Evolutionary conservation across 345 rosid genomes (phyloP), one percentile per base, ranked within the genome.

Genomic region (Pugionium cornutum): DNA sequence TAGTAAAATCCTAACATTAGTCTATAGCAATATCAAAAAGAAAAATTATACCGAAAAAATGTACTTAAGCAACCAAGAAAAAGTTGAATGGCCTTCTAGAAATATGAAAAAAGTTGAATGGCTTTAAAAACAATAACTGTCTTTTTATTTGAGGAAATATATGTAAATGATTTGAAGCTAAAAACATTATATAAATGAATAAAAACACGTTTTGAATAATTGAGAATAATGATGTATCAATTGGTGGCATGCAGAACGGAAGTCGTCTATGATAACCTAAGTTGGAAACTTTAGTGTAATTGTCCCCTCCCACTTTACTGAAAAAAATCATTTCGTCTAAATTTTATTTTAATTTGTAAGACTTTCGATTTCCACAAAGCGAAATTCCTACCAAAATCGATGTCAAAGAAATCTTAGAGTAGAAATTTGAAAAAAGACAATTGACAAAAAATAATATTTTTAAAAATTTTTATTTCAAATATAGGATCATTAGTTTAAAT

Each of bases 171-270:
- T 43, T 9, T 18, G 18, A 18, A 40, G 9, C 47, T 58, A 30
- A 7, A 42, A 58, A 58, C 50, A 11, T 43, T 59, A 58, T 37
- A 28, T 9, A 26, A 10, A 2, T 8, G 7, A 33, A 33, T 27
- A 42, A 33, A 50, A 57, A 27, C 32, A 32, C 8, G 11, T 68
- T 68, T 48, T 39, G 63, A 70, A 42, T 39, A 42, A 33, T 11
- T 51, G 46, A 51, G 60, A n/a, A 10, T 68, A 7, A 46, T 69
- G 68, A 58, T 64, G 51, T 32, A 72, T 72, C 70, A 64, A 72
- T 72, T 72, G 64, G 76, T 57, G 76, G 66, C 70, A 58, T 72
- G 54, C 29, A 43, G 42, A 50, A 34, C 66, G 70, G 76, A 44
- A 55, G 61, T 65, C 34, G 4, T 36, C 49, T 64, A 34, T 61